Base-by-base conservation (phyloP, 164 flowering plant genomes). In the Annona cherimola region DNA sequence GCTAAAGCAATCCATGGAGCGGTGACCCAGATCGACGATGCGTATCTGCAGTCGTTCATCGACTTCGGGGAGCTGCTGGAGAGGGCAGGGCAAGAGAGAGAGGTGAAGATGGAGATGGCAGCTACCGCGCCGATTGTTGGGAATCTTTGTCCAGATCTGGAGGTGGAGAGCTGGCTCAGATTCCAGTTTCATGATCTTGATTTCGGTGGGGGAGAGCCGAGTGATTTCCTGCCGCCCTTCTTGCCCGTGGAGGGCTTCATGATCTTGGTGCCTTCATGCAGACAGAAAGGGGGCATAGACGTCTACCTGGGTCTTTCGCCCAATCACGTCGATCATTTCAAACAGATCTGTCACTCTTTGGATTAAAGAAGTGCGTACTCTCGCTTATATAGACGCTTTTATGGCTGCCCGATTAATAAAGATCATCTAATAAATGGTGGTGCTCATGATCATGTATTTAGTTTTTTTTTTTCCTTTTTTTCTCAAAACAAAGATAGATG, bases 161-260 rank as follows among this genome's bases (percentile, higher is more conserved):
- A 77, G 4, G 76, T 77, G 1, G 71, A 77, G 14, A 77, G 74
- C 46, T 77, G 74, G 76, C 19, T 73, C 63, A 60, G 73, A 16
- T 77, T 76, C 60, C 55, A 44, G 20, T 42, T 77, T 35, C 40
- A 60, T 35, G 72, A 67, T 1, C 54, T 74, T 6, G 76, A 77
- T 42, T 74, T 77, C 55, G 76, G 80, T 20, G 63, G 68, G 1
- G 80, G 80, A 4, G 64, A 26, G 43, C 76, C 76, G 19, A 70
- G 59, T 43, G 55, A 55, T 12, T 66, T 61, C 45, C 66, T 74
- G 12, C 80, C 80, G 3, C 43, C 76, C 3, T 46, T 50, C 40
- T 41, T 70, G 3, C 80, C 71, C 1, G 60, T 67, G 4, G 74
- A 77, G n/a, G 76, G 76, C 4, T 40, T 66, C 68, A 11, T 70